Evolutionary conservation across 148 eudicot genomes (phyloP), one percentile per base, ranked within the genome.

Genomic region (Mesembryanthemum crystallinum): DNA sequence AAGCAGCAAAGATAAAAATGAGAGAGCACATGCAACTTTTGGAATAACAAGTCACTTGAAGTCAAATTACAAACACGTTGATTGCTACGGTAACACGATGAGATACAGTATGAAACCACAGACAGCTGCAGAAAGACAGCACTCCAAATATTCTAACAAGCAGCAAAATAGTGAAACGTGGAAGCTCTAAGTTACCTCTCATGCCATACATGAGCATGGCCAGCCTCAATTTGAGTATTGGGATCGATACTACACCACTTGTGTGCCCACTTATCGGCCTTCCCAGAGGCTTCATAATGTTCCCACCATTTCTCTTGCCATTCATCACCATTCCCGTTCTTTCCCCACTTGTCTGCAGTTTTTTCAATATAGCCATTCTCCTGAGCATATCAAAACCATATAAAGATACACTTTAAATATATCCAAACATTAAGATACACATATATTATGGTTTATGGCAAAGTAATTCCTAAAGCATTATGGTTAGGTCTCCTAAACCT

Each of bases 131-230:
- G 32, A 18, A 64, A 64, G 12, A 20, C 2, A 0, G 17, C 28
- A 67, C 18, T 39, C 6, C 23, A 23, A 28, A 63, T 68, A 64
- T 18, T 47, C 13, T 42, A 18, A 35, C 21, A 33, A 32, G 30
- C 1, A 63, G 5, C 0, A 27, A 51, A 63, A 7, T 27, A 24
- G 20, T 25, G 30, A 39, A 73, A 23, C 30, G 28, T 3, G 18
- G 43, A 73, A 5, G 42, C 11, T 68, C 47, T 10, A 29, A 71
- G 13, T 73, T 88, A 94, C 98, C 94, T 87, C 81, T 94, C 98
- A 72, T 94, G 92, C 98, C 98, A 94, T 76, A 88, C 87, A 78
- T 94, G 98, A 81, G 97, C 98, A 79, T 94, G 98, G 45, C 98
- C 98, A 77, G 81, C 90, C 9, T 94, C 94, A 32, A 94, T 83